These are phyloP conservation scores for Trichosporon sp. DNA, from an alignment of 1,284 basidiomycete genomes.

Conservation along the genomic window DNA sequence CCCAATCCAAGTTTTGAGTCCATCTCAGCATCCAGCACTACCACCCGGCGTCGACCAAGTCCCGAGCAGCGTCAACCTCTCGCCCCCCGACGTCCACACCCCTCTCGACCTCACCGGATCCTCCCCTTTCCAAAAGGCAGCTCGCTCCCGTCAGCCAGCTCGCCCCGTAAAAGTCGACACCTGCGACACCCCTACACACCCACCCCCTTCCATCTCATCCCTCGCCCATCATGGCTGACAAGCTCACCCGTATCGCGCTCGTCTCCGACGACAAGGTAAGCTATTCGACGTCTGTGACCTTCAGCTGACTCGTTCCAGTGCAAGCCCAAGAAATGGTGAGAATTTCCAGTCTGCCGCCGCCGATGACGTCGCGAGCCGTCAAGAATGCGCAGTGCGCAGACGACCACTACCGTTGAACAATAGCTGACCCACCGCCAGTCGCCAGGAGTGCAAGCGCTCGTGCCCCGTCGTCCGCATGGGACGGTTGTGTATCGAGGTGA, in stretches of 20 bases:
- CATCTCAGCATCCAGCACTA: neutral
- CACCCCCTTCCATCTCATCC: neutral
- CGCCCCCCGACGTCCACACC: neutral
- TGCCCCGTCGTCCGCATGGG: conserved; percentile 99
- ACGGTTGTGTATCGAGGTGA: conserved; percentile 96
- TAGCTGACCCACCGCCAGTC: conserved; percentile 25
- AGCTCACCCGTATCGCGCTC: conserved; percentile 92
- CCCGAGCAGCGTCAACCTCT: neutral
- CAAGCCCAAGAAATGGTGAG: conserved; percentile 68
- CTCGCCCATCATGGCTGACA: conserved; percentile 56
- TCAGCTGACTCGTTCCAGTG: conserved; percentile 53
- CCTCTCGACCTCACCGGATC: neutral
- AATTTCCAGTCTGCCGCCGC: neutral
- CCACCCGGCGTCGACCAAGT: neutral
- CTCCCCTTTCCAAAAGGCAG: neutral
- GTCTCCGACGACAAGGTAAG: conserved; percentile 72
- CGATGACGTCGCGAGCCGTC: neutral
- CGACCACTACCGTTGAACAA: neutral
- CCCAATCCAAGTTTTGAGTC: neutral
- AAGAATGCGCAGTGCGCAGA: no score
- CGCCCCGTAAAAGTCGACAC: neutral
- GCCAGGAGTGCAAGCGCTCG: conserved; percentile 59
- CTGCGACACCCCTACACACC: neutral
- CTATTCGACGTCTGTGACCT: conserved; percentile 4
- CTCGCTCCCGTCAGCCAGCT: neutral